Evolutionary conservation across 345 rosid species (phyloP).

Genomic region (Acer saccharum): DNA sequence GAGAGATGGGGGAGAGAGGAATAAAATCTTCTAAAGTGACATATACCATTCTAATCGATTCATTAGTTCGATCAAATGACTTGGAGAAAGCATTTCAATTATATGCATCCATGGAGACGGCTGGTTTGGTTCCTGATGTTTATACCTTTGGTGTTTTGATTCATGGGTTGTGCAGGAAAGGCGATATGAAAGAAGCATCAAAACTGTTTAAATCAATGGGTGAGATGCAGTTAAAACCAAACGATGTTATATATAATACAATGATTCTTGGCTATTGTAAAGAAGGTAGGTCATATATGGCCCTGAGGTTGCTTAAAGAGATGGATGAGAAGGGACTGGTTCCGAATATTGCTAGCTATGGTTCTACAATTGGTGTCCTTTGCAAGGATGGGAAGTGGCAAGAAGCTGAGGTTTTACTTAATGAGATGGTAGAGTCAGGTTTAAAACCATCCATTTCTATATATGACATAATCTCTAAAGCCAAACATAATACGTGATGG

Average conservation of each 20-base stretch:
- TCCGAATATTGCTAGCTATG: constrained; percentile 71
- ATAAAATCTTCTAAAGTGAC: constrained; percentile 67
- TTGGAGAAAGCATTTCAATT: constrained; percentile 65
- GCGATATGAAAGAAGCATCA: constrained; percentile 70
- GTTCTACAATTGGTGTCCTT: constrained; percentile 52
- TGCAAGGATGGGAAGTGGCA: constrained; percentile 65
- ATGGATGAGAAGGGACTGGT: constrained; percentile 56
- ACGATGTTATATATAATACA: constrained; percentile 63
- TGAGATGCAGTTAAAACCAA: constrained; percentile 52
- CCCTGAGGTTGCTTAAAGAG: constrained; percentile 58
- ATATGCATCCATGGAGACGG: constrained; percentile 50
- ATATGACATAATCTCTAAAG: constrained; percentile 39
- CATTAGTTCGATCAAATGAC: constrained; percentile 42
- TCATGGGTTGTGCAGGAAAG: constrained; percentile 68
- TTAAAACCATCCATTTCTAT: constrained; percentile 51
- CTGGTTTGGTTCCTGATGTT: constrained; percentile 67
- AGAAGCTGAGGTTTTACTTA: constrained; percentile 59
- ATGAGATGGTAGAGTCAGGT: constrained; percentile 55
- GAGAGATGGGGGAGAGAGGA: constrained; percentile 85
- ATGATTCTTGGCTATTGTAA: constrained; percentile 79
- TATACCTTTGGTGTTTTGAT: constrained; percentile 60
- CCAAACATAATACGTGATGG: constrained; percentile 26
- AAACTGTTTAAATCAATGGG: constrained; percentile 55
- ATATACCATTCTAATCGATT: constrained; percentile 62
- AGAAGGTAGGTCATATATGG: constrained; percentile 67